Evolutionary conservation across 306 rosid species (phyloP), one percentile per base, ranked within the genome.

Genomic region (Astragalus membranaceus): DNA sequence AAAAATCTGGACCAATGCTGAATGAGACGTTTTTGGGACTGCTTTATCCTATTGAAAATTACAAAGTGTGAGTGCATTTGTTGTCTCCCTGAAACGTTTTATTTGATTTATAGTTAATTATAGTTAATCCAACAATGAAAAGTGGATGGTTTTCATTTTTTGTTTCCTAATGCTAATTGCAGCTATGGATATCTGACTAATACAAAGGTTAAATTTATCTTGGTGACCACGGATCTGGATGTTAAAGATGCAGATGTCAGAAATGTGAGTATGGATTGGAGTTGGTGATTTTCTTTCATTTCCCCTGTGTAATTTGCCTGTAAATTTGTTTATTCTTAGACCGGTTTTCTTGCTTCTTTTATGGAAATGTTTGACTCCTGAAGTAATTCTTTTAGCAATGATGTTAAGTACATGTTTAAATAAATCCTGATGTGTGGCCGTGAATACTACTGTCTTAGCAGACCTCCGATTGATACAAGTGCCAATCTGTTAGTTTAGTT

Each of bases 151-250:
- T 33, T n/a, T 55, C 20, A 75, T 44, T 41, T 56, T 76, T 46
- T 46, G 59, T 47, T 67, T 26, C 8, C 15, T 47, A 1, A 20
- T 52, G 10, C 13, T 29, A 15, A 78, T 74, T 82, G 75, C 82
- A 94, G 99, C 43, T 91, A 87, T 52, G 99, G 99, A 36, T 94
- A 94, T 79, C 78, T 94, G 83, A 94, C 97, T 41, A 94, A 94
- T 76, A 94, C 99, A 10, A 91, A 91, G 81, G 99, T 94, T 79
- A 94, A 94, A 84, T 89, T 94, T 72, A 91, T 91, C 61, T 80
- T 94, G 89, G 99, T 94, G 33, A 88, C 99, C 46, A 85, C 92
- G 10, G 96, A 89, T 89, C 84, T 89, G 16, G 96, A 92, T 89
- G 91, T 88, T 68, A 86, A 78, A 74, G 96, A 89, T 66, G 95